Evolutionary conservation across 495 filamentous ascomycete species (phyloP).

Genomic region (Annulohypoxylon nitens): DNA sequence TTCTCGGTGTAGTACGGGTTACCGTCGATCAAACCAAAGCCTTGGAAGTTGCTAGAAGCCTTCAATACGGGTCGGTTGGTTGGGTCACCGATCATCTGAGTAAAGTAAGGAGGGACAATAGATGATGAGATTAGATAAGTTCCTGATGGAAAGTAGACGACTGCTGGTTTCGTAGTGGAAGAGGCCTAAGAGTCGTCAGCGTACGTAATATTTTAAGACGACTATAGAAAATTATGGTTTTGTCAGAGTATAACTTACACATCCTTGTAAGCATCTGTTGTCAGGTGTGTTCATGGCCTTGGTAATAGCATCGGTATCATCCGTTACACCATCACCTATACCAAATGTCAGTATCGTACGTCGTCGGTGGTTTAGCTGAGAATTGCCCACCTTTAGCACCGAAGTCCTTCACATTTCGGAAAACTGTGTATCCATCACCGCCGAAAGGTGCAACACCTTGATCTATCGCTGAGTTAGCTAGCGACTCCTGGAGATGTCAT

Average conservation of each 20-base stretch:
- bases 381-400: slow-evolving; percentile 66
- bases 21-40: slow-evolving; percentile 77
- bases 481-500: background rate
- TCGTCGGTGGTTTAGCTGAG: slow-evolving; percentile 7
- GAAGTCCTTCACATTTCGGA: slow-evolving; percentile 71
- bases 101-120: slow-evolving; percentile 74
- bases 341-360: slow-evolving; percentile 19
- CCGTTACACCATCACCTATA: slow-evolving; percentile 66
- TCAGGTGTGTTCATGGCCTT: slow-evolving; percentile 79
- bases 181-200: slow-evolving; percentile 58
- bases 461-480: slow-evolving; percentile 49
- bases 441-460: slow-evolving; percentile 63
- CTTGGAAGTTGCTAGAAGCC: slow-evolving; percentile 72
- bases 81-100: slow-evolving; percentile 77
- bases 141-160: slow-evolving; percentile 84
- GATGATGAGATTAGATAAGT: slow-evolving; percentile 78
- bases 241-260: slow-evolving; percentile 54
- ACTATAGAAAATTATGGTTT: slow-evolving; percentile 50
- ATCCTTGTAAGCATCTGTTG: slow-evolving; percentile 81
- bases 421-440: slow-evolving; percentile 63
- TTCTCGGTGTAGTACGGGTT: slow-evolving; percentile 71
- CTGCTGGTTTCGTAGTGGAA: slow-evolving; percentile 77
- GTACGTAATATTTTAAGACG: slow-evolving; percentile 55
- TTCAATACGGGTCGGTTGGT: slow-evolving; percentile 73
- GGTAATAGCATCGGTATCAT: slow-evolving; percentile 90